Percentiles rank a stretch among this genome's conserved stretches.
Evolutionary conservation across 371 early-diverging fungal species (phyloP).

Genomic region (Amoeboaphelidium protococcarum): DNA sequence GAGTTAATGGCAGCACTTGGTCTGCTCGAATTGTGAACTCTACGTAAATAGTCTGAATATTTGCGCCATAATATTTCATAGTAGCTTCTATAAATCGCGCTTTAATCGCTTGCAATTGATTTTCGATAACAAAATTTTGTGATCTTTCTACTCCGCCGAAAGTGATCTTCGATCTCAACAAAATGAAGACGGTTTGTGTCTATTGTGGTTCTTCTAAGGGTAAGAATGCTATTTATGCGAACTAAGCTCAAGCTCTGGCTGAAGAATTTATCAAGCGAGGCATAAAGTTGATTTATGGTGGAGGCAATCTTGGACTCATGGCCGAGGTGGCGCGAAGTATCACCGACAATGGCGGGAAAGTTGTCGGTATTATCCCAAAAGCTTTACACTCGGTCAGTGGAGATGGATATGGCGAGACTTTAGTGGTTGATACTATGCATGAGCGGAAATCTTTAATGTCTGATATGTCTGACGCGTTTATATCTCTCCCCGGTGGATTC

Average conservation of each 20-base stretch:
- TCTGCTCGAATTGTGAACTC: too few species aligned
- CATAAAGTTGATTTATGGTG: slow-evolving; percentile 54
- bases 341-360: slow-evolving; percentile 11
- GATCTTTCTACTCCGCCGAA: too few species aligned
- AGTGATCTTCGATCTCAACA: too few species aligned
- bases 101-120: too few species aligned
- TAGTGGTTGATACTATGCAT: slow-evolving; percentile 55
- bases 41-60: too few species aligned
- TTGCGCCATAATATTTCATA: too few species aligned
- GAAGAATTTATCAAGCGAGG: slow-evolving; percentile 23
- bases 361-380: slow-evolving; percentile 32
- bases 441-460: slow-evolving; percentile 47
- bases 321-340: slow-evolving; percentile 39
- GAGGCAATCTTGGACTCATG: slow-evolving; percentile 50
- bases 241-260: slow-evolving; percentile 31
- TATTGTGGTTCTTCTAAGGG: slow-evolving; percentile 35
- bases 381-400: slow-evolving; percentile 20
- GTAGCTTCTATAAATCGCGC: too few species aligned
- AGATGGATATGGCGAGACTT: slow-evolving; percentile 23
- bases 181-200: slow-evolving; percentile 34
- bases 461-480: slow-evolving; percentile 35
- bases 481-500: slow-evolving; percentile 60
- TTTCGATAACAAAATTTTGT: too few species aligned
- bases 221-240: slow-evolving; percentile 21
- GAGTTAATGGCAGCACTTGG: too few species aligned